Evolutionary conservation across 805 yeast genomes (phyloP).

Genomic region (Phaffomyces thermotolerans): DNA sequence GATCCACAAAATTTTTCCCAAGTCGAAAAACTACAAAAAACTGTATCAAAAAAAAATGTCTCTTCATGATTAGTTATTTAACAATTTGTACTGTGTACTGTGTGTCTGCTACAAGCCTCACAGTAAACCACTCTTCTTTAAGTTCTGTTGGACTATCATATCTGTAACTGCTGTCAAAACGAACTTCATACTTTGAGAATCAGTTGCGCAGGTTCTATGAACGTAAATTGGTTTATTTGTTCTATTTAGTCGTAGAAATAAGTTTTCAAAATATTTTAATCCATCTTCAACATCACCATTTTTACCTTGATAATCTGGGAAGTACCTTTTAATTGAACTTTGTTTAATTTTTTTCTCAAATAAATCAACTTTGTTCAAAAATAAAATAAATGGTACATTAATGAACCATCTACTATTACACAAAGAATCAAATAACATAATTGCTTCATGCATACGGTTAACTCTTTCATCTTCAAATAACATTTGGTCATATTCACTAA

Average conservation of each 20-base stretch:
- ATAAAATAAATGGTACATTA: conserved; percentile 81
- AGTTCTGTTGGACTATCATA: conserved; percentile 74
- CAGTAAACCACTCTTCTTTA: conserved; percentile 65
- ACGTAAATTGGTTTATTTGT: conserved; percentile 72
- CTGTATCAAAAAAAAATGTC: no score
- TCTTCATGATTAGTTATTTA: neutral
- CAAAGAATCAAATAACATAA: conserved; percentile 73
- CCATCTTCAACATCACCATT: conserved; percentile 61
- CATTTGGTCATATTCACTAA: conserved; percentile 88
- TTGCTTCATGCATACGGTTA: conserved; percentile 86
- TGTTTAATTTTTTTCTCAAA: conserved; percentile 60
- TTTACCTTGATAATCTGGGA: conserved; percentile 71
- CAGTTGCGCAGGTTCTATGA: conserved; percentile 95
- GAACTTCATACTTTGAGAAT: conserved; percentile 79
- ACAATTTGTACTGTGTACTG: neutral
- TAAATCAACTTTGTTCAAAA: conserved; percentile 82
- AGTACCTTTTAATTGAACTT: conserved; percentile 63
- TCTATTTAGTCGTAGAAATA: conserved; percentile 58
- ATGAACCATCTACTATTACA: conserved; percentile 82
- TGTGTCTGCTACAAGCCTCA: neutral
- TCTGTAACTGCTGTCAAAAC: conserved; percentile 92
- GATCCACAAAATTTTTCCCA: no score
- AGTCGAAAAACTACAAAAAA: no score
- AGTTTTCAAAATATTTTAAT: conserved; percentile 58
- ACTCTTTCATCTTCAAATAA: conserved; percentile 84